A percentile compares a stretch with the other conserved stretches of the same genome.
Evolutionary conservation across 352 stramenopile species (phyloP).

Genomic region (Phytophthora gonapodyides): DNA sequence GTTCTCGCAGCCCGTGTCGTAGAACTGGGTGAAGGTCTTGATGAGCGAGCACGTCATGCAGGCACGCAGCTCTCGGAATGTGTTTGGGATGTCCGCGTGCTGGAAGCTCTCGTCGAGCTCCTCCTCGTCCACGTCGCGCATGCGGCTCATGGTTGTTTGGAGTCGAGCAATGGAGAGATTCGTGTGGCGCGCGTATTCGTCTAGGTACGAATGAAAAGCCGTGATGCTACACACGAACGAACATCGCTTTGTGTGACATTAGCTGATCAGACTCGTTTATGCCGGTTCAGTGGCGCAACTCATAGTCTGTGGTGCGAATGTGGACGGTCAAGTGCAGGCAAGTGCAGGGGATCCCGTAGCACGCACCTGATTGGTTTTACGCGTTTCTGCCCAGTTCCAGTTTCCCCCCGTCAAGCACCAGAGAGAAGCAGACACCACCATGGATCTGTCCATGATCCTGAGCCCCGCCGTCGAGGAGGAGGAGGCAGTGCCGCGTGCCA

Average conservation of each 20-base stretch:
- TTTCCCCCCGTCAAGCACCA: slow-evolving; percentile 3
- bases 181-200: too few relatives aligned
- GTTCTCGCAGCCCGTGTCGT: slow-evolving; percentile 91
- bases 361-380: slow-evolving; percentile 11
- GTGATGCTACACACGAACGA: slow-evolving; percentile 20
- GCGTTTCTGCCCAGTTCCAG: slow-evolving; percentile 15
- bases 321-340: too few relatives aligned
- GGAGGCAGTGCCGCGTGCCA: not conserved
- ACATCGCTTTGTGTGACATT: not conserved
- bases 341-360: slow-evolving; percentile 11
- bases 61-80: slow-evolving; percentile 85
- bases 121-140: slow-evolving; percentile 82
- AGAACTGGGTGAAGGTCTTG: slow-evolving; percentile 92
- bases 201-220: too few relatives aligned
- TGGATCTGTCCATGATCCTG: slow-evolving; percentile 8
- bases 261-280: not conserved
- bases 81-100: slow-evolving; percentile 89
- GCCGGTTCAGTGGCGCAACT: slow-evolving; percentile 9
- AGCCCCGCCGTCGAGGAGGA: slow-evolving; percentile 2
- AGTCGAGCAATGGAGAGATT: too few relatives aligned
- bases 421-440: slow-evolving; percentile 2
- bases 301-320: not conserved
- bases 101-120: slow-evolving; percentile 78
- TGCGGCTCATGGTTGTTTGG: slow-evolving; percentile 44
- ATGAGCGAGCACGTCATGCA: slow-evolving; percentile 91